Percentiles rank a stretch among this genome's conserved stretches.
Evolutionary conservation across 2,329 filamentous ascomycete species (phyloP).

Genomic region (Calonectria henricotiae): DNA sequence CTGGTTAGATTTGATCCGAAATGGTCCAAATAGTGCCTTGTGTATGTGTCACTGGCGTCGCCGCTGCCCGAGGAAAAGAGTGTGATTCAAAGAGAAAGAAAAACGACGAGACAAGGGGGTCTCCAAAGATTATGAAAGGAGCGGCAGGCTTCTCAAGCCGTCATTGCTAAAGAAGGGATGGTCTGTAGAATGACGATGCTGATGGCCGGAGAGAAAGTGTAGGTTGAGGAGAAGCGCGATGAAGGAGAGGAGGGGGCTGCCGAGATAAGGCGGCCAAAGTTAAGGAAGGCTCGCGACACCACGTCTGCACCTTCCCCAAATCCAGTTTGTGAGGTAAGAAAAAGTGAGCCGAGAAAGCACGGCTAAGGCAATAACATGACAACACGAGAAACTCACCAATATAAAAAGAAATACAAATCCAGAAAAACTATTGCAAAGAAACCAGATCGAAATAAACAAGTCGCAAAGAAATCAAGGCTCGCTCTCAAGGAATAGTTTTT

Average conservation of each 20-base stretch:
- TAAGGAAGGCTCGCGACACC: constrained; percentile 14
- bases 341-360: neutral
- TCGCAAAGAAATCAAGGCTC: neutral
- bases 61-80: constrained; percentile 26
- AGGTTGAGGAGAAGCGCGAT: constrained; percentile 25
- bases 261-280: constrained; percentile 3
- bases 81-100: constrained; percentile 36
- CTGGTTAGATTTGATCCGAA: constrained; percentile 51
- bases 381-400: neutral
- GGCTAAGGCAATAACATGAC: neutral
- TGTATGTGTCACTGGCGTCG: constrained; percentile 31
- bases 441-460: neutral
- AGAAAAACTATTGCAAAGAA: constrained; percentile 21
- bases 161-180: constrained; percentile 37
- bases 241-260: constrained; percentile 33
- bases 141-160: constrained; percentile 38
- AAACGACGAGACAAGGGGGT: constrained; percentile 25
- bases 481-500: neutral
- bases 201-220: constrained; percentile 15
- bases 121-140: constrained; percentile 38
- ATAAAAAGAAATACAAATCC: constrained; percentile 6
- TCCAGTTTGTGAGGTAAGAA: neutral
- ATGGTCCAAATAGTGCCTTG: constrained; percentile 32
- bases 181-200: constrained; percentile 22
- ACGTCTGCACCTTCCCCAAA: constrained; percentile 21